Evolutionary conservation across 345 rosid genomes (phyloP), one percentile per base, ranked within the genome.

Genomic region (Syzygium oleosum): DNA sequence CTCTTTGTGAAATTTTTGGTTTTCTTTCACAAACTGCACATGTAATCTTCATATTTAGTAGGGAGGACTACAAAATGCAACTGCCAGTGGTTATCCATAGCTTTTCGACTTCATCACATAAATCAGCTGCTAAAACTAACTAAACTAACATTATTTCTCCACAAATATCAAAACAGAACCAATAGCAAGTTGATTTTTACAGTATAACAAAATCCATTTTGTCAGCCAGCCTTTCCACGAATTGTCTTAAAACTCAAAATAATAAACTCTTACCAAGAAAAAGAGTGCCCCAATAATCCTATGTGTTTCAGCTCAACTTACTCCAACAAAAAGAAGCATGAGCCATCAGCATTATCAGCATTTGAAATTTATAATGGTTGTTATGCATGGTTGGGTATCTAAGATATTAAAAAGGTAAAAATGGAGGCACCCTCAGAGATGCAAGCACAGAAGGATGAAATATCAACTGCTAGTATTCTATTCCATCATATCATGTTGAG

Each of bases 1-100:
- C 86, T 99, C 99, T 91, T 95, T 97, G 91, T 92, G 95, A 90
- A 97, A 95, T 89, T 95, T 93, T 89, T 97, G 99, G 89, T 96
- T 97, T 91, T 96, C 99, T 92, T 96, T 97, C 58, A 96, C 96
- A 87, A 96, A 96, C 99, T 96, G 93, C 93, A 91, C 23, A 25
- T 16, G 17, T 73, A n/a, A 25, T 52, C 41, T 6, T n/a, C 10
- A 51, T 22, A 29, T 56, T 22, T 8, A 56, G 9, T 56, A 23
- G 63, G 63, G n/a, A 19, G 5, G 22, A 22, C 27, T 56, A 56
- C 61, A 56, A 22, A 56, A 21, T 54, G 58, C 21, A 19, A 54
- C 58, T 7, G 58, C 58, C 25, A 19, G 58, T 54, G 9, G 23
- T 6, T 17, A 54, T 54, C 58, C 23, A 19, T 54, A 21, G 58